Base-by-base conservation (phyloP, 2,329 filamentous ascomycete species). In the Aphanoascus verrucosus region DNA sequence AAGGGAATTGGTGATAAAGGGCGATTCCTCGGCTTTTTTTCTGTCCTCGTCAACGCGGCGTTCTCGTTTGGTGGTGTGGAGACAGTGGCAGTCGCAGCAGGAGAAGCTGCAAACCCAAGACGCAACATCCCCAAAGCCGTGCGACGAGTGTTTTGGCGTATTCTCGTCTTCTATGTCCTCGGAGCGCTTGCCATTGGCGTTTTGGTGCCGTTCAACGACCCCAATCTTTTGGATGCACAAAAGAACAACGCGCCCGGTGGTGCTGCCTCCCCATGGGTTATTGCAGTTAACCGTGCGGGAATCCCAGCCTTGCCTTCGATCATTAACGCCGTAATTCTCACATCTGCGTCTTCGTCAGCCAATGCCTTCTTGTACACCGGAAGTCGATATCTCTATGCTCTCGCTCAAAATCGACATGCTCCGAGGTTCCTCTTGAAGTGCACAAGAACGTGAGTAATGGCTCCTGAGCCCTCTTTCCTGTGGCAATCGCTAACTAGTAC, bases 271-370 rank as follows among this genome's bases (percentile, higher is more conserved):
- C 84, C 83, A 9, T 87, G 83, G 61, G 85, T 90, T 55, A 86
- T 89, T 57, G 86, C 85, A 15, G 81, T 84, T 37, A 74, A 77
- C 9, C 77, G 80, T 31, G 85, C 85, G 1, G 81, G 83, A 0
- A 82, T 89, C 54, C 74, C 73, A 3, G 82, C 77, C 5, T 77
- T 89, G 3, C 83, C 84, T 0, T 81, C 80, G 5, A 78, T 90
- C 52, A 82, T 90, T 68, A 91, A 91, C 65, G 85, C 84, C 35
- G 75, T 89, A 23, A 83, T 90, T 60, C 75, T 89, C 59, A 86
- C 82, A 0, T 85, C 83, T 0, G 84, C 83, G 0, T 83, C 80
- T 69, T 87, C 84, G 0, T 77, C 84, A 0, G 81, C 79, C 0
- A 88, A 88, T 60, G 81, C 84, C 59, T 80, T 77, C 62, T 71